Evolutionary conservation across 2,329 filamentous ascomycete species (phyloP).

Genomic region (Diaporthe nobilis): DNA sequence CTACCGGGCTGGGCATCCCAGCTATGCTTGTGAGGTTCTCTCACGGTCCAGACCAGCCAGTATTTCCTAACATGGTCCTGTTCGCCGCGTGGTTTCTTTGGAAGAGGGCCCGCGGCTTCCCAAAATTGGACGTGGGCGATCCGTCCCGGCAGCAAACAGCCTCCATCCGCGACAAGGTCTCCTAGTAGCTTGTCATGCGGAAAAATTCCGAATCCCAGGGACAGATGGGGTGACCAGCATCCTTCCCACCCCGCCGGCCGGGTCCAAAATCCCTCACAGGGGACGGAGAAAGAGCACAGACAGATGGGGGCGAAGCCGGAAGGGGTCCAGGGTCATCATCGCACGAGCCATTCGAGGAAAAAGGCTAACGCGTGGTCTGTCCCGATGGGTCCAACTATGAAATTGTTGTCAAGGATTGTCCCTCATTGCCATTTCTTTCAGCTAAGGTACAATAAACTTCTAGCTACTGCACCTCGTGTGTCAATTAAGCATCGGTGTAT

Average conservation of each 20-base stretch:
- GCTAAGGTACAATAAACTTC: conserved; percentile 4
- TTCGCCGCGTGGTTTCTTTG: neutral
- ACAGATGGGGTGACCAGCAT: neutral
- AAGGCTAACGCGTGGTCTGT: neutral
- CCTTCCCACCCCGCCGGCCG: neutral
- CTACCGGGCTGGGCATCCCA: neutral
- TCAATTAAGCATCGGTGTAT: neutral
- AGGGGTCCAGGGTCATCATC: neutral
- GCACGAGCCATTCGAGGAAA: conserved; percentile 6
- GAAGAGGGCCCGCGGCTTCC: neutral
- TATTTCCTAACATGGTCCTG: neutral
- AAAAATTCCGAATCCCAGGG: conserved; percentile 9
- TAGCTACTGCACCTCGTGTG: conserved; percentile 29
- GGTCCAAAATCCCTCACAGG: neutral
- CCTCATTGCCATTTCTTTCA: neutral
- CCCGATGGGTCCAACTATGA: neutral
- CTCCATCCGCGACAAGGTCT: neutral
- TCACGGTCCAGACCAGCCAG: neutral
- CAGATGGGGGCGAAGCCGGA: conserved; percentile 11
- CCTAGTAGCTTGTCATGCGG: conserved; percentile 2
- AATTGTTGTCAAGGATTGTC: neutral
- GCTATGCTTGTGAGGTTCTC: neutral
- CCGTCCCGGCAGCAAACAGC: conserved; percentile 4
- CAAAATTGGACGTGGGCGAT: neutral
- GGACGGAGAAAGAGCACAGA: neutral